Evolutionary conservation across 306 rosid species (phyloP).

Genomic region (Lupinus albus): DNA sequence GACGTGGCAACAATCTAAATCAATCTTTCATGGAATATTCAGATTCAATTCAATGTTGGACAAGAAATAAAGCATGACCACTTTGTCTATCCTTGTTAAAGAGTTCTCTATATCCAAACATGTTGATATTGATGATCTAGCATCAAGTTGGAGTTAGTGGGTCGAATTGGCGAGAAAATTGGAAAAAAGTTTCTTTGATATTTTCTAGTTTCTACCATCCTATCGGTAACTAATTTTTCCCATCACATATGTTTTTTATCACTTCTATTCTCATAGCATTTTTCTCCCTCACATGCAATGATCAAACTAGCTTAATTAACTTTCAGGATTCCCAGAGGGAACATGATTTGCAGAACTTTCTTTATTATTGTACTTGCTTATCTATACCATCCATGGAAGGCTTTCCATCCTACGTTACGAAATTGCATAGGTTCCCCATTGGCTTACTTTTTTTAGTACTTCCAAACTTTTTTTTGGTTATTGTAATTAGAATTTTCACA

Average conservation of each 20-base stretch:
- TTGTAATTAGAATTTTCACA: no score
- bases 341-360: conserved; percentile 32
- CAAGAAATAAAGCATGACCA: conserved; percentile 48
- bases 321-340: conserved; percentile 39
- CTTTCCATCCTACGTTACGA: neutral
- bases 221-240: neutral
- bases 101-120: conserved; percentile 7
- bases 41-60: conserved; percentile 45
- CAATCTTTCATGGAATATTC: conserved; percentile 45
- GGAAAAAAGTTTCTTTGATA: conserved; percentile 21
- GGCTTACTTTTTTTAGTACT: conserved; percentile 16
- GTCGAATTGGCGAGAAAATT: conserved; percentile 12
- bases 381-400: conserved; percentile 33
- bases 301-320: conserved; percentile 29
- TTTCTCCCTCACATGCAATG: conserved; percentile 21
- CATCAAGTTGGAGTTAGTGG: conserved; percentile 6
- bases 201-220: conserved; percentile 10
- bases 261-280: neutral
- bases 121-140: conserved; percentile 13
- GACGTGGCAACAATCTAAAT: conserved; percentile 46
- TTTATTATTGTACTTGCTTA: conserved; percentile 18
- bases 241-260: neutral
- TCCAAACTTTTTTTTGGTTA: neutral
- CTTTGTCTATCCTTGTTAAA: conserved; percentile 48
- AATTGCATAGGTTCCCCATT: conserved; percentile 24